These are phyloP conservation scores for Hypoxylon crocopeplum DNA, from an alignment of 495 filamentous ascomycete genomes.

Conservation along the genomic window DNA sequence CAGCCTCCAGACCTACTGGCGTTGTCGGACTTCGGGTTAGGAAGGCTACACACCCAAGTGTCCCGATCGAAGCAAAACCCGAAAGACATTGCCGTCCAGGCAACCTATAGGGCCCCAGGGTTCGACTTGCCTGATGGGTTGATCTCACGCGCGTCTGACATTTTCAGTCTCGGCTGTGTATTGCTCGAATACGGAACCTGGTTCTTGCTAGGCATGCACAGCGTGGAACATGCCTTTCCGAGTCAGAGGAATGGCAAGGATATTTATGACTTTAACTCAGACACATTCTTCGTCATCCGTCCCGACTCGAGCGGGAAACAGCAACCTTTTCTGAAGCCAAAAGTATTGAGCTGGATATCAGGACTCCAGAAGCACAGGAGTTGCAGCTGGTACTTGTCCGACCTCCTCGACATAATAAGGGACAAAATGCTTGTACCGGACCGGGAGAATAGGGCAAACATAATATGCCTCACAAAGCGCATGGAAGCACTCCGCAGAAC, in stretches of 20 bases:
- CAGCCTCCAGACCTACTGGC: background rate
- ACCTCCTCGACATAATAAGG: slow-evolving; percentile 28
- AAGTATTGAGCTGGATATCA: slow-evolving; percentile 10
- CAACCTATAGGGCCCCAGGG: slow-evolving; percentile 29
- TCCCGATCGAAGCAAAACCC: slow-evolving; percentile 28
- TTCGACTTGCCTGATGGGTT: slow-evolving; percentile 14
- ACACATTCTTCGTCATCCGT: slow-evolving; percentile 24
- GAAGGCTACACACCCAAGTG: slow-evolving; percentile 26
- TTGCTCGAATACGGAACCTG: slow-evolving; percentile 29
- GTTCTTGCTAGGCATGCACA: slow-evolving; percentile 14
- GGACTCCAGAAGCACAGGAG: slow-evolving; percentile 8
- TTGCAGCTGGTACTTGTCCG: slow-evolving; percentile 21
- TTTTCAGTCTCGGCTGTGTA: slow-evolving; percentile 32
- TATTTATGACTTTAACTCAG: slow-evolving; percentile 13
- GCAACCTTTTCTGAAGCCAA: slow-evolving; percentile 11
- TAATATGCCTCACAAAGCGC: background rate
- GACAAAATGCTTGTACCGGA: slow-evolving; percentile 27
- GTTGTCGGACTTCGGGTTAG: slow-evolving; percentile 27
- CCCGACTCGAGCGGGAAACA: background rate
- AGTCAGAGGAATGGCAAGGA: background rate
- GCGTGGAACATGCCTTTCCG: slow-evolving; percentile 9
- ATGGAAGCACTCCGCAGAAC: slow-evolving; percentile 7
- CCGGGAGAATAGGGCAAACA: slow-evolving; percentile 2
- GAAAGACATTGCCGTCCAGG: background rate
- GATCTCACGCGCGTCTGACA: slow-evolving; percentile 31